Base-by-base conservation (phyloP, 805 yeast genomes). In the Candida nanaspora region DNA sequence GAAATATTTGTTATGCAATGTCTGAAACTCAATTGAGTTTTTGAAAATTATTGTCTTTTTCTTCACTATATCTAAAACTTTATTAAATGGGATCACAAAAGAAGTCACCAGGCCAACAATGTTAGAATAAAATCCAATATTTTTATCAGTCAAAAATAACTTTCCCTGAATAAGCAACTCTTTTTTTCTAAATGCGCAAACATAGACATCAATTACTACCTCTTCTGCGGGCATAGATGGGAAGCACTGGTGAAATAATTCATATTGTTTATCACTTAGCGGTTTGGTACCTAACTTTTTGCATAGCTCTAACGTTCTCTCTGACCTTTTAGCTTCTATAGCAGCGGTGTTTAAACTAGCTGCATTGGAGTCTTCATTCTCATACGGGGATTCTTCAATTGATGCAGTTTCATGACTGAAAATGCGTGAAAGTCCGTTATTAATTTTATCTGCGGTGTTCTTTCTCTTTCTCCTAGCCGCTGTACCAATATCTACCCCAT, bases 121-220 rank as follows among this genome's bases (percentile, higher is more conserved):
- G 47, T 79, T 81, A 1, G 86, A 78, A 47, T 78, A 77, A 59
- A 82, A 82, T 49, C 81, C 72, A 15, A 82, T 57, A 49, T 69
- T 70, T 41, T 66, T 63, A 41, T 76, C 76, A 33, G 79, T 69
- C 6, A 82, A 57, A 55, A 76, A 82, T 53, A 82, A 52, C 45
- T 74, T 69, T 15, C 89, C 89, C 46, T 82, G 89, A 15, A 80
- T 67, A 26, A 82, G 59, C 31, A 82, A 78, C 48, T 82, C 88
- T 40, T 73, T 69, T 16, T 80, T 77, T n/a, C 55, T 42, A 25
- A 74, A 63, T 0, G 88, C 88, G 62, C 88, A 81, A 16, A 77
- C 69, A 50, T 65, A 76, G 46, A 80, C 86, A 22, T 72, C 78
- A 32, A 81, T 64, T n/a, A 80, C 63, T 25, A 66, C 58, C 49